A percentile compares a stretch with the other conserved stretches of the same genome.
phyloP scores from a whole-genome alignment of 768 basidiomycete genomes.

The Antrodiella citrinella region DNA sequence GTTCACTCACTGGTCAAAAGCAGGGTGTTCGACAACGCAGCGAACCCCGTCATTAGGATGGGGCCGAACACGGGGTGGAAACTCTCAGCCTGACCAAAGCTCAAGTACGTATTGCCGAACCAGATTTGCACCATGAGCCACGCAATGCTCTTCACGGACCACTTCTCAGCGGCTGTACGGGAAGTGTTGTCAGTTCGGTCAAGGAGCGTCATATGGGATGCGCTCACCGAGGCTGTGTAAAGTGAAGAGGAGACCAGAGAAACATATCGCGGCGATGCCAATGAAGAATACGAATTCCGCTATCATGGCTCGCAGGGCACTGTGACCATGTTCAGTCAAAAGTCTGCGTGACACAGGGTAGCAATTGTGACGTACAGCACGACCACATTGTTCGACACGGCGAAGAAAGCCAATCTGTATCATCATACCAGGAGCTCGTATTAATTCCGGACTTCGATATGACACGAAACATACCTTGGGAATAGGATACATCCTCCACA shows the following conservation, averaged over 20 bases:
- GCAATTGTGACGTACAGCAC: constrained; percentile 47
- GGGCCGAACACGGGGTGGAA: constrained; percentile 62
- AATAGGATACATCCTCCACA: constrained; percentile 83
- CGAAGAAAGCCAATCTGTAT: constrained; percentile 69
- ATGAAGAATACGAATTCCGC: constrained; percentile 76
- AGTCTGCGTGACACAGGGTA: constrained; percentile 6
- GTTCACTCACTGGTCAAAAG: constrained; percentile 65
- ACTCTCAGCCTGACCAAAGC: constrained; percentile 32
- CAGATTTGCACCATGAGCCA: constrained; percentile 87
- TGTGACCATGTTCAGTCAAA: constrained; percentile 19
- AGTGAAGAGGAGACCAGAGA: constrained; percentile 66
- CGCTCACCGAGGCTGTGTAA: constrained; percentile 40
- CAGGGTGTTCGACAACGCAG: constrained; percentile 71
- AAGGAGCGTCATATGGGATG: neutral
- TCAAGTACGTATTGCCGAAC: constrained; percentile 72
- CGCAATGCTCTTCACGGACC: constrained; percentile 46
- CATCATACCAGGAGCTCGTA: neutral
- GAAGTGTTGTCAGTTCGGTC: no score
- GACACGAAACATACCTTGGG: constrained; percentile 45
- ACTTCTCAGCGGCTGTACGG: constrained; percentile 24
- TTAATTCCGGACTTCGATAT: no score
- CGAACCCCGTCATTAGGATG: constrained; percentile 71
- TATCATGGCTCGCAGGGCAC: constrained; percentile 78
- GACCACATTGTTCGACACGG: constrained; percentile 70
- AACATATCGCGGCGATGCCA: constrained; percentile 66